Evolutionary conservation across 352 stramenopile species (phyloP).

Genomic region (Phytophthora pisi): DNA sequence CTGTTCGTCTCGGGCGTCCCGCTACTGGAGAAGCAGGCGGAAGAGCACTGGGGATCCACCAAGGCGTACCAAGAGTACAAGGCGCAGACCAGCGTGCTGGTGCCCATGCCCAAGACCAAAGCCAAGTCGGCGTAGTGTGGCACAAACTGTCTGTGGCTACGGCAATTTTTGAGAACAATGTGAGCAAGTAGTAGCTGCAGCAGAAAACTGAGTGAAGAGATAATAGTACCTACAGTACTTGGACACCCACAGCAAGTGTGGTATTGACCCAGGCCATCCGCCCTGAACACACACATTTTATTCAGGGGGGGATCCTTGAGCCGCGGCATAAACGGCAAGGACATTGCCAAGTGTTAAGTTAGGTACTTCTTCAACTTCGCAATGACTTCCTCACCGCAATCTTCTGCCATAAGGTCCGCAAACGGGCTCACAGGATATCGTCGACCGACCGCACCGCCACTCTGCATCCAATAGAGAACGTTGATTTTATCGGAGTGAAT

Average conservation of each 20-base stretch:
- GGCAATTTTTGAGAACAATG: too few species aligned
- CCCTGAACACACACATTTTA: too few species aligned
- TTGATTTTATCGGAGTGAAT: not conserved
- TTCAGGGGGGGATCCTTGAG: too few species aligned
- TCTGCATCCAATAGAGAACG: not conserved
- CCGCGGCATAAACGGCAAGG: too few species aligned
- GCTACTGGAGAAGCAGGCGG: constrained; percentile 72
- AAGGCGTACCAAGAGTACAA: constrained; percentile 86
- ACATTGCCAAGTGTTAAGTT: too few species aligned
- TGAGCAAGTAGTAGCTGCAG: too few species aligned
- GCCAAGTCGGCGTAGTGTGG: not conserved
- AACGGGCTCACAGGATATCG: not conserved
- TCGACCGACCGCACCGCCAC: not conserved
- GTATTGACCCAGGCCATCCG: too few species aligned
- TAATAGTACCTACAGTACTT: too few species aligned
- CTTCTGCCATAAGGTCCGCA: not conserved
- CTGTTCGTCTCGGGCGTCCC: constrained; percentile 76
- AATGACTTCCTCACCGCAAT: not conserved
- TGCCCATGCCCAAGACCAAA: constrained; percentile 41
- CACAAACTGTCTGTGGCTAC: not conserved
- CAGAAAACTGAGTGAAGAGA: too few species aligned
- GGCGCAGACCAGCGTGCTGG: constrained; percentile 63
- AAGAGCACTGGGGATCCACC: constrained; percentile 70
- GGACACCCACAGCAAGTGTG: too few species aligned
- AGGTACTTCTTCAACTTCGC: too few species aligned